A percentile compares a stretch with the other conserved stretches of the same genome.
These are phyloP conservation scores for Pichia kluyveri DNA, from an alignment of 805 yeast species.

Conservation along the genomic window DNA sequence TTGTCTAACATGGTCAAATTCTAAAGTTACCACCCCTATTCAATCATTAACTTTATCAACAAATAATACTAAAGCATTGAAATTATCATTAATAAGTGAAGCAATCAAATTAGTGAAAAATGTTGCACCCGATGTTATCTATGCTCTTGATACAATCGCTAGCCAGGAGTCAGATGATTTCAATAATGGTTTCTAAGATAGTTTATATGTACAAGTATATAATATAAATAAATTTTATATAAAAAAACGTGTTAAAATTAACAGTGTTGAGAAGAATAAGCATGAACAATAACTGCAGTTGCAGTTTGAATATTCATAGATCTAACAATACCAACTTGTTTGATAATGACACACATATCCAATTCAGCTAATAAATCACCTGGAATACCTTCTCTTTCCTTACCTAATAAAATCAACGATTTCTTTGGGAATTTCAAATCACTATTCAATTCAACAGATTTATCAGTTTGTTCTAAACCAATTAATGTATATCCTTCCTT, in stretches of 20 bases:
- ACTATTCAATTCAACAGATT: slow-evolving; percentile 61
- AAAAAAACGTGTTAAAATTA: slow-evolving; percentile 9
- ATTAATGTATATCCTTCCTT: slow-evolving; percentile 76
- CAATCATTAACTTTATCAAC: slow-evolving; percentile 53
- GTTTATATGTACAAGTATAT: background rate
- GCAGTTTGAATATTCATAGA: slow-evolving; percentile 98
- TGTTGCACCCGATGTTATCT: slow-evolving; percentile 54
- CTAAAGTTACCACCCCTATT: slow-evolving; percentile 65
- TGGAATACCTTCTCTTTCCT: slow-evolving; percentile 86
- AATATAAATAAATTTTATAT: background rate
- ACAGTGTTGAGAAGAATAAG: slow-evolving; percentile 68
- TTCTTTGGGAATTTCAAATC: slow-evolving; percentile 69
- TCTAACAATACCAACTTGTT: slow-evolving; percentile 84
- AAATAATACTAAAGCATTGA: slow-evolving; percentile 47
- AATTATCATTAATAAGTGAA: slow-evolving; percentile 35
- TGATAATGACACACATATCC: slow-evolving; percentile 83
- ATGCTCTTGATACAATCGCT: slow-evolving; percentile 44
- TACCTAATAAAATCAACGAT: slow-evolving; percentile 72
- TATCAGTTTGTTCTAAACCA: slow-evolving; percentile 90
- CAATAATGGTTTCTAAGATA: slow-evolving; percentile 16
- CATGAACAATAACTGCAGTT: slow-evolving; percentile 88
- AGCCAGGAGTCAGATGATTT: slow-evolving; percentile 30
- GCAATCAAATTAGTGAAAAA: slow-evolving; percentile 50
- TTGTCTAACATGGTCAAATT: slow-evolving; percentile 60
- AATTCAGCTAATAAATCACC: slow-evolving; percentile 74